Evolutionary conservation across 805 yeast species (phyloP), one percentile per base, ranked within the genome.

Genomic region (Ogataea pignaliae): DNA sequence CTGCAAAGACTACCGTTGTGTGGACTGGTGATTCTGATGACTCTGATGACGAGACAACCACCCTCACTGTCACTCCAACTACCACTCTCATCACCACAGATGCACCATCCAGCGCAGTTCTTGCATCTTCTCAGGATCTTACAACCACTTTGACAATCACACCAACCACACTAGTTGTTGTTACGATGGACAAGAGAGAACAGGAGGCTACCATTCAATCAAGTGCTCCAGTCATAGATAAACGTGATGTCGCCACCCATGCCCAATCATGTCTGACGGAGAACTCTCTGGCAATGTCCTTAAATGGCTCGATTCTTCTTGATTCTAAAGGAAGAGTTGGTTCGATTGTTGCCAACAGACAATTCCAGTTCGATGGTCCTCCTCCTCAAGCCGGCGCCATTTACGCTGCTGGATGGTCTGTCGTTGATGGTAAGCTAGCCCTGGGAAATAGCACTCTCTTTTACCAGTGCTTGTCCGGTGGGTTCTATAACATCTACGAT

Each of bases 341-440:
- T 55, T 77, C 88, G 40, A 82, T 84, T 66, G 91, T 84, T 55
- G 81, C 89, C 42, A 84, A 83, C 81, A 75, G 85, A 72, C 91
- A 84, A 71, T 80, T 82, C 76, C 88, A 81, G 69, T 81, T 81
- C 60, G 87, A 83, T 61, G 87, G 87, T 61, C 86, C 86, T 46
- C 83, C 86, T 69, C 89, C 90, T 60, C 91, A 84, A 73, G 87
- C 85, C 30, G 86, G 85, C 66, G 73, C 85, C 46, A 75, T 80
- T 55, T 77, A 73, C 57, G 83, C 85, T 51, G 77, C 75, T 38
- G 83, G 84, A 48, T 78, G 83, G 84, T 71, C 79, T 40, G 70
- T 78, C 47, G 69, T 77, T 41, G 76, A 75, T 51, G 82, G 74
- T 16, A 78, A 78, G 65, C 75, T 83, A 58, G 87, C 87, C 30